Base-by-base conservation (phyloP, 306 rosid species). In the Vicia sativa region DNA sequence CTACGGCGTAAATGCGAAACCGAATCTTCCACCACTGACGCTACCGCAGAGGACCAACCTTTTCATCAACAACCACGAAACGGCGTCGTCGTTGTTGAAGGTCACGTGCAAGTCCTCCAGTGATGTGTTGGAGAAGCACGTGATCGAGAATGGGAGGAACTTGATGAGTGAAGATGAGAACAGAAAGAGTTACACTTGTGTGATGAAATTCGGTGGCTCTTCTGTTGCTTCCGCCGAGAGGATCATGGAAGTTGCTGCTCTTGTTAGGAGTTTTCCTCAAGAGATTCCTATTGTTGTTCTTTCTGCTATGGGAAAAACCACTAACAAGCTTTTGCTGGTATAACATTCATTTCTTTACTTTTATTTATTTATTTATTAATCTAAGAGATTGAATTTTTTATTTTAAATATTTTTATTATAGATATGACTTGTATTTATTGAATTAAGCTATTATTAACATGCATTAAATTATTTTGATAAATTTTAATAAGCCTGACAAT, bases 181-280 rank as follows among this genome's bases (percentile, higher is more conserved):
- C 37, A 87, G 68, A 35, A 88, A 54, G 3, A 86, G 84, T 68
- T 84, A 78, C 70, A 83, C 93, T 12, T 86, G 96, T 64, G 96
- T 90, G 43, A 93, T 93, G 96, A 93, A 93, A 67, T 93, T 93
- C 71, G 98, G 98, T 53, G 98, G 98, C 54, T 93, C 98, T 8
- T 93, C 98, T 0, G 76, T 93, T 78, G 93, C 97, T 34, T 81
- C 87, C 14, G 88, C 98, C 0, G 96, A 74, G 73, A 90, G 98
- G 79, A 90, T 93, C 91, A 90, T 74, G 56, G 98, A 93, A 81
- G 84, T 93, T 55, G 93, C 89, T 7, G 72, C 43, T 35, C 97
- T 93, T 49, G 77, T 93, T 58, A 78, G 81, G 59, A 80, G 93
- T 75, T 93, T 93, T 72, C 97, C 97, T 0, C 82, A 90, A 52